phyloP scores from a whole-genome alignment of 2,329 filamentous ascomycete species.

The Calycina herbarum region DNA sequence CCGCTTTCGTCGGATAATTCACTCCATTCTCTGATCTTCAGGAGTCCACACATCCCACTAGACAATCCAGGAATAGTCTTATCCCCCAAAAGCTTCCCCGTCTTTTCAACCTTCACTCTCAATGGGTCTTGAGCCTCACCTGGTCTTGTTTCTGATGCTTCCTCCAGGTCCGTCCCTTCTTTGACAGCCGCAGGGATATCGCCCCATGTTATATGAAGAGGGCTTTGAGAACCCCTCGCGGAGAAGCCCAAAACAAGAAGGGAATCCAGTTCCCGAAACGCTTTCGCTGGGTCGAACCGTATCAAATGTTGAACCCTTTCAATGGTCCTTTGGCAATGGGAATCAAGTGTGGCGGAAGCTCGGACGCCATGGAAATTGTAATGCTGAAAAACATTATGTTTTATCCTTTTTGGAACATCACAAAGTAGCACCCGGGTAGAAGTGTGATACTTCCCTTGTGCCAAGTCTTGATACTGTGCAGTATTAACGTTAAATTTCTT shows the following conservation, averaged over 20 bases:
- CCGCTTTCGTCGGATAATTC: not conserved
- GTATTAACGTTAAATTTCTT: not conserved
- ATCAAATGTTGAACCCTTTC: not conserved
- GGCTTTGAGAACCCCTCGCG: not conserved
- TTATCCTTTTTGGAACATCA: not conserved
- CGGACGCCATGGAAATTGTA: not conserved
- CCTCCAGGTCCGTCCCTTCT: not conserved
- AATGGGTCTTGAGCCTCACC: not conserved
- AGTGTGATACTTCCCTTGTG: not conserved
- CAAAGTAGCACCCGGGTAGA: not conserved
- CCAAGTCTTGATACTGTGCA: not conserved
- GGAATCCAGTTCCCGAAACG: not conserved
- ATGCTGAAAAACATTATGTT: not conserved
- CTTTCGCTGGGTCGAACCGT: not conserved
- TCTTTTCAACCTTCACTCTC: not conserved
- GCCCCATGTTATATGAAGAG: too few species aligned
- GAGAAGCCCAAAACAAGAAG: not conserved
- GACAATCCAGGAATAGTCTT: not conserved
- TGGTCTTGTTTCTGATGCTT: not conserved
- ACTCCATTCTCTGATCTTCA: not conserved
- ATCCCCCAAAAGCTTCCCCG: not conserved
- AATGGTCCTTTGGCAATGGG: not conserved
- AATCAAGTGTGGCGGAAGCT: not conserved
- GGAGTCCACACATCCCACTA: not conserved
- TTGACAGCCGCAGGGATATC: too few species aligned